Percentiles rank a stretch among this genome's conserved stretches.
Conservation (phyloP, 768 basidiomycete genomes). For the Lentinula detonsa region DNA sequence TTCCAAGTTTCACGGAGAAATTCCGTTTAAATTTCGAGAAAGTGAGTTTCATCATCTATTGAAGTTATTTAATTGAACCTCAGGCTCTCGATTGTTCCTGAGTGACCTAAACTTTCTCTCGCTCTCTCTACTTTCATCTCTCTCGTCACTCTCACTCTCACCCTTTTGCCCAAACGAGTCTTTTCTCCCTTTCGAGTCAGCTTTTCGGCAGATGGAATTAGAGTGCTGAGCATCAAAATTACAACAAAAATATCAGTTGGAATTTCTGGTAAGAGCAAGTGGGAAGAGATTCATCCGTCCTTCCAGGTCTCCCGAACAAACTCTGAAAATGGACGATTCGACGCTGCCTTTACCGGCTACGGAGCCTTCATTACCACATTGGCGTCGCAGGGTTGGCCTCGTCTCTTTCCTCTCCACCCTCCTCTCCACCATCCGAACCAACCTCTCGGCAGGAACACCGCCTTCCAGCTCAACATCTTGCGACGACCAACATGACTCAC, state of each 20-base stretch:
- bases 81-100: no score
- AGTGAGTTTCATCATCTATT: no score
- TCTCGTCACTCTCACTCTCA: background rate
- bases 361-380: background rate
- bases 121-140: no score
- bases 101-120: no score
- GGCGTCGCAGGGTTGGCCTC: background rate
- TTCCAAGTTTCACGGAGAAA: no score
- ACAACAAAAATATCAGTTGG: background rate
- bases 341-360: background rate
- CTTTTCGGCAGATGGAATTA: background rate
- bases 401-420: background rate
- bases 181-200: background rate
- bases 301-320: no score
- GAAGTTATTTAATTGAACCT: no score
- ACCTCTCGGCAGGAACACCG: conserved; percentile 8
- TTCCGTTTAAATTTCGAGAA: no score
- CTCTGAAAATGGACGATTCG: background rate
- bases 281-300: no score
- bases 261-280: no score
- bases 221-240: background rate
- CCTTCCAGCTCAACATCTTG: conserved; percentile 7
- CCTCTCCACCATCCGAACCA: background rate
- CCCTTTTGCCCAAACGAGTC: background rate
- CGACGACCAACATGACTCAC: background rate